Percentiles rank a stretch among this genome's conserved stretches.
Evolutionary conservation across 352 stramenopile genomes (phyloP).

Genomic region (Globisporangium ultimum): DNA sequence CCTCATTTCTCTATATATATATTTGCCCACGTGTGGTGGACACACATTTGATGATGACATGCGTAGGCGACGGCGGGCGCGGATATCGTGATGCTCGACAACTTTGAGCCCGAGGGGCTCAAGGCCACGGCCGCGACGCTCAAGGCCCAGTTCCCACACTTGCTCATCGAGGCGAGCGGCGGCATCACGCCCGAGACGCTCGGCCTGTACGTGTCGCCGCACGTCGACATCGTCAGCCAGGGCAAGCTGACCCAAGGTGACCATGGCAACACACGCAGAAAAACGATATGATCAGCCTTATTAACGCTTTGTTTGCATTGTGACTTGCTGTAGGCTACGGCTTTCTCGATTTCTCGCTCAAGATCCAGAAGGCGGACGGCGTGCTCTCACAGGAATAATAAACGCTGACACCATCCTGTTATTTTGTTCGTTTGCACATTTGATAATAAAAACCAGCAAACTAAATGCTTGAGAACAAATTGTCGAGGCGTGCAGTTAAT

Average conservation of each 20-base stretch:
- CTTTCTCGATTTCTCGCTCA: constrained; percentile 97
- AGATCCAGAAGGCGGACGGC: constrained; percentile 90
- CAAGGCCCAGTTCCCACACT: constrained; percentile 93
- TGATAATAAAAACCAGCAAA: too few species aligned
- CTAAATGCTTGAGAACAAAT: too few species aligned
- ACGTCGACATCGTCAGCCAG: constrained; percentile 97
- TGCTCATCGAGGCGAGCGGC: constrained; percentile 97
- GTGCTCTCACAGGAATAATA: constrained; percentile 24
- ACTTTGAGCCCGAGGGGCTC: constrained; percentile 92
- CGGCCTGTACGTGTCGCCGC: constrained; percentile 88
- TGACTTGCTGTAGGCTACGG: constrained; percentile 67
- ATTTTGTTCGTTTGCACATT: too few species aligned
- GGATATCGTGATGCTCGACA: constrained; percentile 99
- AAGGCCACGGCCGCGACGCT: constrained; percentile 90
- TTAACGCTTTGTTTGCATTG: constrained; percentile 1
- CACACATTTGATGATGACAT: not conserved
- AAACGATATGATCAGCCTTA: not conserved
- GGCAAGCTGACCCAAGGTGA: constrained; percentile 97
- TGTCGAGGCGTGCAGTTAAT: too few species aligned
- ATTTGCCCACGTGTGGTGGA: not conserved
- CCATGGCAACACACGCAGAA: too few species aligned
- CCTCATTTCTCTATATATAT: not conserved
- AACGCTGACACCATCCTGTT: too few species aligned
- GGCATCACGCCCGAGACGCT: constrained; percentile 97
- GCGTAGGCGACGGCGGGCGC: constrained; percentile 61